phyloP scores from a whole-genome alignment of 2,329 filamentous ascomycete species.

The Trichoderma sp. region DNA sequence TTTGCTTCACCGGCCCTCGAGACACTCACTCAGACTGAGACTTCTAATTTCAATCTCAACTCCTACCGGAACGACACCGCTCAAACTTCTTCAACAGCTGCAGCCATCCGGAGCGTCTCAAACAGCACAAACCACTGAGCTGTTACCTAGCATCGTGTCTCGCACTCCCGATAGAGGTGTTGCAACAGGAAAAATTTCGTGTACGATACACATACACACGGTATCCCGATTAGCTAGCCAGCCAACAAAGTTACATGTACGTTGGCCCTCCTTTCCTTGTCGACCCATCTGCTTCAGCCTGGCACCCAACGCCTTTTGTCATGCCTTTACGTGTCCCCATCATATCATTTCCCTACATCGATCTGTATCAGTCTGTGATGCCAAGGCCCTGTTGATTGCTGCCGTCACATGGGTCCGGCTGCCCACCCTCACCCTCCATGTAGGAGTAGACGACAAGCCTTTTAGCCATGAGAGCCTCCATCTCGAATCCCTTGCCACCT shows the following conservation, averaged over 20 bases:
- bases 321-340: background rate
- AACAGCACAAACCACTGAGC: background rate
- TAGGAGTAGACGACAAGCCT: background rate
- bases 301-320: background rate
- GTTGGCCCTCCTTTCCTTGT: constrained; percentile 4
- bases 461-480: background rate
- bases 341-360: background rate
- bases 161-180: background rate
- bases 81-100: background rate
- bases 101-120: background rate
- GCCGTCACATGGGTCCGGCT: constrained; percentile 7
- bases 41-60: background rate
- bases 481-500: background rate
- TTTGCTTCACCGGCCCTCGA: background rate
- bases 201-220: constrained; percentile 19
- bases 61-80: background rate
- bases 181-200: background rate
- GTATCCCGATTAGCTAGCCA: background rate
- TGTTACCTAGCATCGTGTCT: background rate
- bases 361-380: background rate
- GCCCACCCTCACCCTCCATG: constrained; percentile 17
- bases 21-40: constrained; percentile 4
- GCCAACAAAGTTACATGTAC: background rate
- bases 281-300: background rate
- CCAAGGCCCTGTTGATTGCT: constrained; percentile 5